These are phyloP conservation scores for Euptelea pleiosperma DNA, from an alignment of 164 flowering plant genomes.

Conservation along the genomic window DNA sequence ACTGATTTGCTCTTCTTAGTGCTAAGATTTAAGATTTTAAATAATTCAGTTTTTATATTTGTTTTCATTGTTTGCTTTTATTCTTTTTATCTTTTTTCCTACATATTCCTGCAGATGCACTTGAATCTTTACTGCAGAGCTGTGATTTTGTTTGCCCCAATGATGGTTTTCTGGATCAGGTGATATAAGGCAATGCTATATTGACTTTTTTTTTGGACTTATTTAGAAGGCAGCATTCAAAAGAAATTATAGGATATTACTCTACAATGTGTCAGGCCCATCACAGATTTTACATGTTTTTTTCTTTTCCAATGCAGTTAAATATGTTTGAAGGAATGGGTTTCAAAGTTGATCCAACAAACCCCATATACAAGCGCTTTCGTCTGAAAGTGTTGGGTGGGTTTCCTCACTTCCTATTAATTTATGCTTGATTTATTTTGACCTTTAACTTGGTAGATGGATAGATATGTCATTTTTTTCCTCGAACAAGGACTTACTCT, in stretches of 20 bases:
- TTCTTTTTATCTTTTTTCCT: background rate
- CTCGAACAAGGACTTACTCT: no score
- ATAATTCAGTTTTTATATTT: no score
- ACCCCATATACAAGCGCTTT: conserved; percentile 80
- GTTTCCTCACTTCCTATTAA: conserved; percentile 9
- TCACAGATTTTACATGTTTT: background rate
- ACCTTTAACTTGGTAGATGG: no score
- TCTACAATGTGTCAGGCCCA: background rate
- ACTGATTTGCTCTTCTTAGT: background rate
- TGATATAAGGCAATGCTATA: conserved; percentile 16
- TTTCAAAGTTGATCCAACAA: conserved; percentile 73
- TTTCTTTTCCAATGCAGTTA: conserved; percentile 51
- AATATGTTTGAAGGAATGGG: conserved; percentile 97
- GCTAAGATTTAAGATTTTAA: conserved; percentile 1
- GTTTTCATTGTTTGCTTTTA: background rate
- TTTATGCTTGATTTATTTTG: background rate
- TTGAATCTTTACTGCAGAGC: conserved; percentile 72
- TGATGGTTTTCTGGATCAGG: conserved; percentile 98
- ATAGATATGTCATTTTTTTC: no score
- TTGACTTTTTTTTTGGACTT: no score
- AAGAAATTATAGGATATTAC: background rate
- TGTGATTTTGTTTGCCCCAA: conserved; percentile 89
- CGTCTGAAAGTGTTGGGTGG: conserved; percentile 75
- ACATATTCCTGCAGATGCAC: conserved; percentile 61
- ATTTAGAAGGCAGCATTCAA: conserved; percentile 1